Evolutionary conservation across 352 stramenopile genomes (phyloP), one percentile per base, ranked within the genome.

Genomic region (Hyaloperonospora brassicae): DNA sequence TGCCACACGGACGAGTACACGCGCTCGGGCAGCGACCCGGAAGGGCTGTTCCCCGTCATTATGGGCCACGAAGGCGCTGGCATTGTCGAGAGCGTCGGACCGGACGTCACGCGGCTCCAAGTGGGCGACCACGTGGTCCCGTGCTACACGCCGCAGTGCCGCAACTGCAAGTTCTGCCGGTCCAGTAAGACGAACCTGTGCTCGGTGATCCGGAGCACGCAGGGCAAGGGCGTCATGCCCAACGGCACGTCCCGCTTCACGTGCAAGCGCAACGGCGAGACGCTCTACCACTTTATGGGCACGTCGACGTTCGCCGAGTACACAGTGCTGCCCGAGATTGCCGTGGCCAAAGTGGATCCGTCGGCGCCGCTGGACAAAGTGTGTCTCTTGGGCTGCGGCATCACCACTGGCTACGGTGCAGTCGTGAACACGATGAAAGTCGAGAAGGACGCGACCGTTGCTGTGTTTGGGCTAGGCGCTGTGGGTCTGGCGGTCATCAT

Each of bases 331-430:
- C 81, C 81, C 1, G 80, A 93, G 66, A 91, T 91, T 50, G 83
- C 80, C 17, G 79, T 91, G 22, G 83, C 80, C 47, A 91, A 91
- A 71, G 80, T 93, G 46, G 64, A 81, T 47, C 52, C 72, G 30
- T 64, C 72, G 14, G 83, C 83, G 0, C 79, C 79, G 4, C 64
- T 93, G 47, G 81, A 93, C 66, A 93, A 93, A 70, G 81, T 97
- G 3, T 98, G 92, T 59, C 64, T 98, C 44, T 84, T 98, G 55
- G 95, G 93, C 40, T 98, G 95, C 61, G 95, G 93, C 43, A 93
- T 98, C 46, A 90, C 81, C 25, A 98, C 95, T 21, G 95, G 96
- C 52, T 87, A 86, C 41, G 83, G 83, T 21, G 83, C 83, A 22
- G 83, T 76, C 9, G n/a, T 87, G 12, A 93, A 93, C 66, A 93